Evolutionary conservation across 305 asterid species (phyloP).

Genomic region (Fraxinus baroniana): DNA sequence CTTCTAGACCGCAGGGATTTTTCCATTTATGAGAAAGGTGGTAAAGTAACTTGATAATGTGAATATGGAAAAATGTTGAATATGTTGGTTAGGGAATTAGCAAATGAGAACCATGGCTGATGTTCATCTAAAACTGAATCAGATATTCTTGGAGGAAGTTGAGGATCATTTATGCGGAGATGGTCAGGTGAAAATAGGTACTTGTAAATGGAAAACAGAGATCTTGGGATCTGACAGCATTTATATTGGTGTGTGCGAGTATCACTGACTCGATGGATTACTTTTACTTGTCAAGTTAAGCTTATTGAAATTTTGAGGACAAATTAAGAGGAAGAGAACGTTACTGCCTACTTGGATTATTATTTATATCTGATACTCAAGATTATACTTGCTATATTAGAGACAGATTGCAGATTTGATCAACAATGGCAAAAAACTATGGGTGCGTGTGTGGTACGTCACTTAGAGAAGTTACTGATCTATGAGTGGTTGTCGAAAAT

Average conservation of each 20-base stretch:
- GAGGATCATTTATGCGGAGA: background rate
- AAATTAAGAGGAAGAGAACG: background rate
- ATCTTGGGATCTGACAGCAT: conserved; percentile 1
- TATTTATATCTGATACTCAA: background rate
- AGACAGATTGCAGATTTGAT: background rate
- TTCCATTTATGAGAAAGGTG: background rate
- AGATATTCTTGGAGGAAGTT: background rate
- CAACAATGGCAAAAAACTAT: background rate
- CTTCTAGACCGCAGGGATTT: background rate
- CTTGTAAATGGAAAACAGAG: background rate
- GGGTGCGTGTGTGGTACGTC: background rate
- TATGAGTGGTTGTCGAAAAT: background rate
- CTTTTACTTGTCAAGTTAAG: background rate
- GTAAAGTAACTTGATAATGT: background rate
- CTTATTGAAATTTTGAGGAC: background rate
- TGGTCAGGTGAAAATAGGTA: background rate
- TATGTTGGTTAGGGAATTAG: background rate
- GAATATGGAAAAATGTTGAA: background rate
- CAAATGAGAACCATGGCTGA: background rate
- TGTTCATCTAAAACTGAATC: background rate
- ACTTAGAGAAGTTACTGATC: background rate
- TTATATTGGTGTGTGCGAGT: background rate
- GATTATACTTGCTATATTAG: background rate
- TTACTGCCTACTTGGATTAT: background rate
- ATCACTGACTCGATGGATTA: background rate